Base-by-base conservation (phyloP, 2,329 filamentous ascomycete genomes). In the Rhinocladiella mackenziei region DNA sequence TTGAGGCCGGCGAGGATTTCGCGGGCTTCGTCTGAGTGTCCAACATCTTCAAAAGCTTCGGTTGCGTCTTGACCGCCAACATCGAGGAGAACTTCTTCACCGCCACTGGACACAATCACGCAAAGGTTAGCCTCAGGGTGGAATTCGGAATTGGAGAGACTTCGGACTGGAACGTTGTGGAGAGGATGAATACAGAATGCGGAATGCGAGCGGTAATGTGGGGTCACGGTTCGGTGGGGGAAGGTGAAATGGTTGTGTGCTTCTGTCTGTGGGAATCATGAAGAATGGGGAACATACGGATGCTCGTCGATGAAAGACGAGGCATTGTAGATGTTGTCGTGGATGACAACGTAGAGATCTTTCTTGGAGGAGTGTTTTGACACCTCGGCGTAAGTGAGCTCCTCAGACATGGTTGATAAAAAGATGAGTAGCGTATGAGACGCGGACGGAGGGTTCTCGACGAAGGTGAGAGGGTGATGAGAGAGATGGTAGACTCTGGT, bases 31-130 rank as follows among this genome's bases (percentile, higher is more conserved):
- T 98, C 92, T 62, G 86, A 94, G 84, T 98, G 92, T 64, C 92
- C 92, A 62, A 98, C 92, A 71, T 98, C 92, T 75, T 98, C 92
- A 66, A 98, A 98, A 51, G 92, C 91, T 73, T 97, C 92, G 60
- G 91, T 95, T 62, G 86, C 85, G 70, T 98, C 92, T 73, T 95
- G 89, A 58, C 92, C 92, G 62, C 77, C 92, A 55, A 97, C 89
- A 59, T 98, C 92, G 58, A 98, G 84, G 54, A 98, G 75, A 59
- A 98, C 92, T 75, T 98, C 92, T 74, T 98, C 92, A 73, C 92
- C 92, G 75, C 92, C 92, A 61, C 92, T 97, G 63, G 10, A 48
- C 26, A 9, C 13, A 32, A 26, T 6, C 15, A 28, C 11, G 17
- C 5, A 19, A 22, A 19, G 3, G 25, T 35, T 18, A 43, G 31